A percentile compares a stretch with the other conserved stretches of the same genome.
phyloP scores from a whole-genome alignment of 495 filamentous ascomycete genomes.

The Aspergillus baeticus region DNA sequence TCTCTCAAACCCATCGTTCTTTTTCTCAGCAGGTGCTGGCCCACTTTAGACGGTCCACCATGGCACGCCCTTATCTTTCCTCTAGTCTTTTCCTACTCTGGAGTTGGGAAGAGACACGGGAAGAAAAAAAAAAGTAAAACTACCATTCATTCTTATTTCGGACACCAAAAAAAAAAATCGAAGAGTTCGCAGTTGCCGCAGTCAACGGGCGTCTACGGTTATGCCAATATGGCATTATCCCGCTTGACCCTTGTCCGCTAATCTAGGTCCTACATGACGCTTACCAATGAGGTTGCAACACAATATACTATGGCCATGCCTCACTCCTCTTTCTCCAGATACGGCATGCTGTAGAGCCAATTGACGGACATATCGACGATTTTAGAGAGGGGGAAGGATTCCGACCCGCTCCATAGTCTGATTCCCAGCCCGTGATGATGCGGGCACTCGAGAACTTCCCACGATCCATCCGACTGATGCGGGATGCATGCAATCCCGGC shows the following conservation, averaged over 20 bases:
- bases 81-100: slow-evolving; percentile 1
- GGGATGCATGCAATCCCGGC: slow-evolving; percentile 11
- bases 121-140: not conserved
- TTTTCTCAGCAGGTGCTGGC: slow-evolving; percentile 8
- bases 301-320: slow-evolving; percentile 14
- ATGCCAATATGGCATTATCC: slow-evolving; percentile 12
- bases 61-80: slow-evolving; percentile 10
- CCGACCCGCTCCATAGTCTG: slow-evolving; percentile 13
- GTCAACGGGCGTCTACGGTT: not conserved
- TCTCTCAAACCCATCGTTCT: slow-evolving; percentile 6
- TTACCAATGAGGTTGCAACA: slow-evolving; percentile 22
- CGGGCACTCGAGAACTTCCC: slow-evolving; percentile 11
- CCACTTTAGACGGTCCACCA: slow-evolving; percentile 13
- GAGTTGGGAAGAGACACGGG: not conserved
- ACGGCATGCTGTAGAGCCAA: slow-evolving; percentile 19
- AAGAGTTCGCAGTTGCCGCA: not conserved
- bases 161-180: not conserved
- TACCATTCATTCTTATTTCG: not conserved
- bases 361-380: not conserved
- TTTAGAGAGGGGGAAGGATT: not conserved
- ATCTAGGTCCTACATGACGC: slow-evolving; percentile 2
- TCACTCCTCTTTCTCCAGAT: slow-evolving; percentile 20
- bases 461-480: slow-evolving; percentile 7
- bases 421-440: slow-evolving; percentile 2
- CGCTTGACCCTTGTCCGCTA: slow-evolving; percentile 8